Percentiles rank a stretch among this genome's conserved stretches.
Evolutionary conservation across 2,329 filamentous ascomycete genomes (phyloP).

Genomic region (Fusarium setosum): DNA sequence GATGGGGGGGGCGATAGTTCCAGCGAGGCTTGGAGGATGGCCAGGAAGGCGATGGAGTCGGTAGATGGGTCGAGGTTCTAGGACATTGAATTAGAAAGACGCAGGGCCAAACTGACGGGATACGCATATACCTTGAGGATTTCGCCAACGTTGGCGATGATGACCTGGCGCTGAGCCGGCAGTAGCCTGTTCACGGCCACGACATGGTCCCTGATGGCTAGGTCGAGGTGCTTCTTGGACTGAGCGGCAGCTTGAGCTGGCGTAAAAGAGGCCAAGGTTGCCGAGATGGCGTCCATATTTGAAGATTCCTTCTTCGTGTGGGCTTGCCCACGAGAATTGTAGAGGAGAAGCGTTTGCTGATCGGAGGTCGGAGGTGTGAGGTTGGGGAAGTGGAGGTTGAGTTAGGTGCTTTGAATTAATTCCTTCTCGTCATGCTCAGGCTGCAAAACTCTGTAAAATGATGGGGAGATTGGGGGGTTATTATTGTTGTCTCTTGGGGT

Average conservation of each 20-base stretch:
- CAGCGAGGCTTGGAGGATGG: constrained; percentile 57
- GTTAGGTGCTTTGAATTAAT: constrained; percentile 9
- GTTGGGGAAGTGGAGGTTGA: constrained; percentile 19
- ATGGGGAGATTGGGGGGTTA: neutral
- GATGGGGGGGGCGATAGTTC: constrained; percentile 39
- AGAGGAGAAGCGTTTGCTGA: constrained; percentile 5
- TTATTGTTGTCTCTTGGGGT: neutral
- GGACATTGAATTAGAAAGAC: constrained; percentile 24
- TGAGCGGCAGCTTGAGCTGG: constrained; percentile 43
- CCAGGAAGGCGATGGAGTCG: constrained; percentile 64
- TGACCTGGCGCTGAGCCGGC: constrained; percentile 44
- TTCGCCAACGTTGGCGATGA: constrained; percentile 49
- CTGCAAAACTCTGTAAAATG: neutral
- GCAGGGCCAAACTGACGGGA: neutral
- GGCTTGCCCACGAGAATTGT: neutral
- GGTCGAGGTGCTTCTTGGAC: constrained; percentile 52
- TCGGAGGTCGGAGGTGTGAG: constrained; percentile 16
- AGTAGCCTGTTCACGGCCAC: constrained; percentile 52
- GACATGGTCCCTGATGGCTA: constrained; percentile 52
- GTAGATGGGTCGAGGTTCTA: constrained; percentile 59
- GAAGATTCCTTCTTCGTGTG: constrained; percentile 1
- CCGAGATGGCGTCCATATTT: constrained; percentile 47
- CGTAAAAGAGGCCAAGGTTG: constrained; percentile 56
- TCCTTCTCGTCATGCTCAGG: constrained; percentile 17
- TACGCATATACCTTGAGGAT: constrained; percentile 55